A percentile compares a stretch with the other conserved stretches of the same genome.
Conservation (phyloP, 2,329 filamentous ascomycete species). For the Cyphellophora europaea region DNA sequence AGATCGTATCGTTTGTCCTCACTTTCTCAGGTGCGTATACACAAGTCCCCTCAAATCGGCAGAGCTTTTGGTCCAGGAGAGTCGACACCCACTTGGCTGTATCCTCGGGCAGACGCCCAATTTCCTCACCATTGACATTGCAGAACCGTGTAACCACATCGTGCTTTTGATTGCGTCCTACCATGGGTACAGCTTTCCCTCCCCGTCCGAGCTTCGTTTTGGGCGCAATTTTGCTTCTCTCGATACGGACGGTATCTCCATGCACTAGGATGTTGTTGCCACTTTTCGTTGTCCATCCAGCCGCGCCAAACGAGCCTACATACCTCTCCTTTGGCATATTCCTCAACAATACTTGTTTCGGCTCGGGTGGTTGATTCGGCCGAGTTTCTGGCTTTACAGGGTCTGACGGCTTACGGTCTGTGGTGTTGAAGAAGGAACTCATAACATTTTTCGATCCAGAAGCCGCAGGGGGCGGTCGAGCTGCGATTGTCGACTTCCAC, state of each 20-base stretch:
- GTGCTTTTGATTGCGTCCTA: constrained; percentile 51
- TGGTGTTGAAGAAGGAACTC: not conserved
- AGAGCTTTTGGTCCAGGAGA: constrained; percentile 81
- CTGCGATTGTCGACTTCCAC: constrained; percentile 35
- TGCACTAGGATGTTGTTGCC: constrained; percentile 66
- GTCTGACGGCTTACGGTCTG: not conserved
- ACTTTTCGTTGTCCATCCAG: constrained; percentile 84
- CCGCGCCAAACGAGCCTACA: constrained; percentile 83
- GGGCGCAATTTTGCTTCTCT: constrained; percentile 68
- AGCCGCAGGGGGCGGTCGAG: not conserved
- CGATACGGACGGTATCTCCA: constrained; percentile 75
- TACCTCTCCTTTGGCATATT: constrained; percentile 58
- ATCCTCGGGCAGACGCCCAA: constrained; percentile 80
- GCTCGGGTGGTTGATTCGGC: constrained; percentile 1
- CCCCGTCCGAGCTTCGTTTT: constrained; percentile 39
- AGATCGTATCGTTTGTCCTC: constrained; percentile 88
- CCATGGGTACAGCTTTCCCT: constrained; percentile 27
- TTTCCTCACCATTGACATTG: constrained; percentile 65
- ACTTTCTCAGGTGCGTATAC: constrained; percentile 81
- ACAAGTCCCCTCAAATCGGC: constrained; percentile 75
- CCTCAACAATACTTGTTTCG: constrained; percentile 13
- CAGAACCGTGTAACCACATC: constrained; percentile 92
- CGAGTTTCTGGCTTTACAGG: not conserved
- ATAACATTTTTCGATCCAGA: constrained; percentile 1
- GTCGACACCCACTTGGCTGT: constrained; percentile 86